Conservation (phyloP, 2,329 filamentous ascomycete genomes). For the Huntiella omanensis region DNA sequence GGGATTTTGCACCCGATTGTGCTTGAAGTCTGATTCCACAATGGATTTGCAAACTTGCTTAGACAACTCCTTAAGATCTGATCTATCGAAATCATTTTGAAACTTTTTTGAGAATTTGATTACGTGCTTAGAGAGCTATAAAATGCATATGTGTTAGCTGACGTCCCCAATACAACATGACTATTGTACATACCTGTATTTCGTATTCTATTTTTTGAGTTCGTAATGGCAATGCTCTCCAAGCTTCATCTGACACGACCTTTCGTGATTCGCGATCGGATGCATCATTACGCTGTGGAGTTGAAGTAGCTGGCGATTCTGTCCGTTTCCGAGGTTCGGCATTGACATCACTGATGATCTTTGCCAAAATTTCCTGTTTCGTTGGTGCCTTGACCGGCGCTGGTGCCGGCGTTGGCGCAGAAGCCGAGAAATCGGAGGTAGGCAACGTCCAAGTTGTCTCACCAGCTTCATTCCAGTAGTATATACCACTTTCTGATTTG, state of each 20-base stretch:
- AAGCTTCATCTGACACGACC: conserved; percentile 24
- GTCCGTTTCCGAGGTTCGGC: conserved; percentile 32
- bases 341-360: conserved; percentile 70
- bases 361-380: conserved; percentile 58
- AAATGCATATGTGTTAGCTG: background rate
- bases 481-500: conserved; percentile 51
- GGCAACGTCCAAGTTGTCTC: conserved; percentile 51
- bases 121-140: conserved; percentile 63
- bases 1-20: conserved; percentile 68
- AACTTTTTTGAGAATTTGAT: conserved; percentile 78
- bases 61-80: conserved; percentile 45
- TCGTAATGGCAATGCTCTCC: conserved; percentile 32
- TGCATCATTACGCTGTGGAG: conserved; percentile 43
- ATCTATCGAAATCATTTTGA: conserved; percentile 67
- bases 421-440: conserved; percentile 46
- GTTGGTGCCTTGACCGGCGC: conserved; percentile 41
- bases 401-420: conserved; percentile 35
- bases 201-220: conserved; percentile 95
- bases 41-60: conserved; percentile 69
- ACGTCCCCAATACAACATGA: too few species aligned
- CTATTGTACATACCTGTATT: conserved; percentile 50
- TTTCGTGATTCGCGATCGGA: conserved; percentile 42
- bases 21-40: conserved; percentile 80
- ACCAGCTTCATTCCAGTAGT: conserved; percentile 71
- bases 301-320: conserved; percentile 22